These are phyloP conservation scores for Nigrospora osmanthi DNA, from an alignment of 2,329 filamentous ascomycete species.

Conservation along the genomic window DNA sequence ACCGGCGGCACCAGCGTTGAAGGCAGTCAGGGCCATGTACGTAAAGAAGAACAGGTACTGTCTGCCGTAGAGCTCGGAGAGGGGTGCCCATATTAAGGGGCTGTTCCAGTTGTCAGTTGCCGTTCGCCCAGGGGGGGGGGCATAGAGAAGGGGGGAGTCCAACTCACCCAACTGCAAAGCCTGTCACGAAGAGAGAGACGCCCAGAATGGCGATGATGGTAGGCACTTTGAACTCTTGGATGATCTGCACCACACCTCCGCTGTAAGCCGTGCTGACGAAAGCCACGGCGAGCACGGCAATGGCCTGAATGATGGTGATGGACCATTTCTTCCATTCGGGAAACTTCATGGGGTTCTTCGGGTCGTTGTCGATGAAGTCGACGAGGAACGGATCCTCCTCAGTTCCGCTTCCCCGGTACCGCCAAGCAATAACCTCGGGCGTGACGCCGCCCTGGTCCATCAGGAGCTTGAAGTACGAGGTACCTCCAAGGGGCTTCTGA, in stretches of 20 bases:
- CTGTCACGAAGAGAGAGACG: slow-evolving; percentile 56
- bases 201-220: slow-evolving; percentile 46
- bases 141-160: slow-evolving; percentile 27
- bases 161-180: slow-evolving; percentile 44
- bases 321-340: slow-evolving; percentile 52
- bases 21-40: slow-evolving; percentile 45
- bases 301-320: slow-evolving; percentile 54
- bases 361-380: slow-evolving; percentile 59
- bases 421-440: slow-evolving; percentile 44
- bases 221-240: slow-evolving; percentile 41
- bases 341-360: slow-evolving; percentile 59
- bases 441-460: slow-evolving; percentile 51
- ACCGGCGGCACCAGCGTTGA: slow-evolving; percentile 49
- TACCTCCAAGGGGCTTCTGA: slow-evolving; percentile 19
- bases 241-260: slow-evolving; percentile 44
- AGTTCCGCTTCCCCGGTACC: slow-evolving; percentile 56
- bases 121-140: too few species aligned
- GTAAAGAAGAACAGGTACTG: slow-evolving; percentile 47
- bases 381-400: slow-evolving; percentile 60
- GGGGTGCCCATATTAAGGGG: slow-evolving; percentile 57
- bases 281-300: slow-evolving; percentile 61
- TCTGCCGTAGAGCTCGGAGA: slow-evolving; percentile 53
- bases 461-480: slow-evolving; percentile 44
- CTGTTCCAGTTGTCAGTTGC: not conserved
- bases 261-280: slow-evolving; percentile 59